Conservation (phyloP, 2,329 filamentous ascomycete genomes). For the Fusarium sambucinum region DNA sequence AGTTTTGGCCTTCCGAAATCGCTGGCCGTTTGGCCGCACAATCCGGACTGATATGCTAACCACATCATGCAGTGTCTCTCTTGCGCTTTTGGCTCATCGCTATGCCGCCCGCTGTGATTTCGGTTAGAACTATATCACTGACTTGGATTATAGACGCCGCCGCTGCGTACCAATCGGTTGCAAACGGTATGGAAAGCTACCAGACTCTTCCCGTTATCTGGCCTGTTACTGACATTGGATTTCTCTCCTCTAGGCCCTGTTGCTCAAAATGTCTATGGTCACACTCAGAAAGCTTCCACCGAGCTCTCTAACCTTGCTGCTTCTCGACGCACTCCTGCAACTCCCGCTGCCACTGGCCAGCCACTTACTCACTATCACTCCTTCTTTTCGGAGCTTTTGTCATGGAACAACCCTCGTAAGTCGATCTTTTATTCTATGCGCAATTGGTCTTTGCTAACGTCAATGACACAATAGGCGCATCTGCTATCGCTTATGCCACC, state of each 20-base stretch:
- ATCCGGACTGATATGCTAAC: slow-evolving; percentile 43
- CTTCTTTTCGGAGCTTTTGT: slow-evolving; percentile 76
- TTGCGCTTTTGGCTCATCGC: slow-evolving; percentile 11
- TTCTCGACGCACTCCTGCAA: slow-evolving; percentile 65
- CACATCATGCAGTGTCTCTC: slow-evolving; percentile 28
- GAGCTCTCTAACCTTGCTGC: slow-evolving; percentile 71
- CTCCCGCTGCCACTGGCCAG: slow-evolving; percentile 70
- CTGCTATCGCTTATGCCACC: slow-evolving; percentile 72
- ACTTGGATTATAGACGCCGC: slow-evolving; percentile 59
- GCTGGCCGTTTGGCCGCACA: slow-evolving; percentile 21
- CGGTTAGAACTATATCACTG: slow-evolving; percentile 43
- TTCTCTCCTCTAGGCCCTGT: slow-evolving; percentile 63
- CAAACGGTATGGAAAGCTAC: slow-evolving; percentile 58
- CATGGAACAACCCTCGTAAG: slow-evolving; percentile 76
- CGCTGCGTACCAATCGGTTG: slow-evolving; percentile 61
- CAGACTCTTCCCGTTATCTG: slow-evolving; percentile 1
- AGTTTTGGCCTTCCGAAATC: slow-evolving; percentile 41
- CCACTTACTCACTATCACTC: slow-evolving; percentile 77
- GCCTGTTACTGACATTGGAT: slow-evolving; percentile 27
- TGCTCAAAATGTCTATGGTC: slow-evolving; percentile 69
- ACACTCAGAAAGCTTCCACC: slow-evolving; percentile 65
- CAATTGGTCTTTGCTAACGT: slow-evolving; percentile 31
- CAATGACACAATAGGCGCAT: slow-evolving; percentile 62
- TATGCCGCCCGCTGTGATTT: neutral
- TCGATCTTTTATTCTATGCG: slow-evolving; percentile 33